These are phyloP conservation scores for Scheffersomyces ergatensis DNA, from an alignment of 805 yeast species.

Conservation along the genomic window DNA sequence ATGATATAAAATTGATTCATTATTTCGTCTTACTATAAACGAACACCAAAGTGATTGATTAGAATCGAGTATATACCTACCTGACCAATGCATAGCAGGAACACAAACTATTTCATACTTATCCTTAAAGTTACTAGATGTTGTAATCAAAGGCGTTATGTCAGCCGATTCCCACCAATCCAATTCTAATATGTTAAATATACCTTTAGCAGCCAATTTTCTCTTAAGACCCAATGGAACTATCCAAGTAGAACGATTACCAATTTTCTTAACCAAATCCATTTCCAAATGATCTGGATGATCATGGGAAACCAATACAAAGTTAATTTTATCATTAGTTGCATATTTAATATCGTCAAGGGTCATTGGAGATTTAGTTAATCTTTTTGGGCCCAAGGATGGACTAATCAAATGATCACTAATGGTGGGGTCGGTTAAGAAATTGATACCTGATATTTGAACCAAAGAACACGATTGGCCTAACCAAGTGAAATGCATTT, in stretches of 20 bases:
- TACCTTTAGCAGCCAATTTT: constrained; percentile 57
- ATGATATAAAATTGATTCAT: constrained; percentile 75
- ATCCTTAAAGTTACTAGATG: constrained; percentile 33
- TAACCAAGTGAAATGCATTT: constrained; percentile 80
- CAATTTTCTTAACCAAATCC: constrained; percentile 47
- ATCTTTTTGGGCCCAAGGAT: constrained; percentile 76
- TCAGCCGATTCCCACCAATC: constrained; percentile 81
- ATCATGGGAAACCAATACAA: constrained; percentile 83
- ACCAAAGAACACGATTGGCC: constrained; percentile 87
- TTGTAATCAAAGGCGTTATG: constrained; percentile 36
- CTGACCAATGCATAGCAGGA: constrained; percentile 98
- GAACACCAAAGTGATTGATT: constrained; percentile 89
- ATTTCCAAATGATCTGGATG: constrained; percentile 93
- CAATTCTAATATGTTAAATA: constrained; percentile 67
- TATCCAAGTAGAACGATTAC: constrained; percentile 71
- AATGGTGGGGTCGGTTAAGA: constrained; percentile 86
- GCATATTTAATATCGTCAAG: constrained; percentile 51
- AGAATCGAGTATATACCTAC: constrained; percentile 75
- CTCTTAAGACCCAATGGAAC: constrained; percentile 79
- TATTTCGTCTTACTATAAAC: constrained; percentile 64
- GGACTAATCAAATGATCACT: constrained; percentile 60
- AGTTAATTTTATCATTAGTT: constrained; percentile 58
- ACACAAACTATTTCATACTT: constrained; percentile 79
- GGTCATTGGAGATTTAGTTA: constrained; percentile 72
- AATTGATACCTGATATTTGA: constrained; percentile 67